Base-by-base conservation (phyloP, 495 filamentous ascomycete species). In the Neurospora pannonica region DNA sequence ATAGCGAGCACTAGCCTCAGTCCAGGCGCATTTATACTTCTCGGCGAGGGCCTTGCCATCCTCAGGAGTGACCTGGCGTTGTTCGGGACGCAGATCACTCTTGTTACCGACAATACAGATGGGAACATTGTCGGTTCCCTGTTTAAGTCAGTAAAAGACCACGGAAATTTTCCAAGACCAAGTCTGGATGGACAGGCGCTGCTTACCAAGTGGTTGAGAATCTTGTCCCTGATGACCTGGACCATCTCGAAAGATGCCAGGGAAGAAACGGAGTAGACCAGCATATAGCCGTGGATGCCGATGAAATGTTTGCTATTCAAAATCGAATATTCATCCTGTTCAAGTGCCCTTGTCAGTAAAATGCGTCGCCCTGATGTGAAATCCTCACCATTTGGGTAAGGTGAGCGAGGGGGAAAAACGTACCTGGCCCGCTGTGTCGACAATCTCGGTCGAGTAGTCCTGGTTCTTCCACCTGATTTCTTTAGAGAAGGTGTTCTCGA, bases 271-370 rank as follows among this genome's bases (percentile, higher is more conserved):
- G 94, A 97, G 84, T 99, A 99, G 48, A 97, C 96, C 71, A 99
- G 91, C 89, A 99, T 95, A 85, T 99, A 99, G 46, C 96, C 96
- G 88, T 99, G 96, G 77, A 98, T 98, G 75, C 96, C 96, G 84
- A 99, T 99, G 81, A 98, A 98, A 83, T 99, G 97, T 82, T 98
- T 97, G 60, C 93, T 97, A 82, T 97, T 98, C 71, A 99, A 86
- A 78, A 98, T 98, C 79, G 92, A 95, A 84, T 99, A 98, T 82
- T 99, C 97, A 85, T 99, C 96, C 94, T 97, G 81, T 40, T 73
- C 46, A 71, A 76, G 36, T 31, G 6, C 9, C 15, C n/a, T 9
- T 38, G 42, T 24, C 37, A 28, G 60, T 48, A 36, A 36, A 31
- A n/a, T 24, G n/a, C 31, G 36, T 43, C 54, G 1, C 6, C 2